Conservation (phyloP, 257 asterid species). For the Craterostigma plantagineum region DNA sequence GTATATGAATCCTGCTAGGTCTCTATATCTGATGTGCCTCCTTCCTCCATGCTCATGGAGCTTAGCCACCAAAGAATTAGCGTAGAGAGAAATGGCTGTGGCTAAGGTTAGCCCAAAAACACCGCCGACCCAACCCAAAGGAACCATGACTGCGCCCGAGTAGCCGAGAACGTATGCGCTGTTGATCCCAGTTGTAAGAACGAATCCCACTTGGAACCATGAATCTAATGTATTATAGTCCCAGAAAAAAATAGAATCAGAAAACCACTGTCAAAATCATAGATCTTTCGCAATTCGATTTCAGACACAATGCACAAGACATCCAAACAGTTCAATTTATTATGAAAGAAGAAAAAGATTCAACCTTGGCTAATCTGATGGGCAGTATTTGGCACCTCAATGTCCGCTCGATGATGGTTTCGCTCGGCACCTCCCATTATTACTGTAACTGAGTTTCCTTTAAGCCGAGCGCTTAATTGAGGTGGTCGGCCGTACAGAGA, state of each 20-base stretch:
- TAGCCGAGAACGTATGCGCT: conserved; percentile 94
- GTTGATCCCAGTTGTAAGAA: conserved; percentile 88
- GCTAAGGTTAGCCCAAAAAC: conserved; percentile 72
- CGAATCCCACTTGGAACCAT: conserved; percentile 94
- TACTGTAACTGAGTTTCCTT: no score
- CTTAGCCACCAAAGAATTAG: conserved; percentile 72
- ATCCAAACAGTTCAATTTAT: not conserved
- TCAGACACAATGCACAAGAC: not conserved
- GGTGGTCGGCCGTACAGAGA: no score
- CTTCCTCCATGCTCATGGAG: conserved; percentile 87
- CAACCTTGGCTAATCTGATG: conserved; percentile 85
- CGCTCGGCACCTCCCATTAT: no score
- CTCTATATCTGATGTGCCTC: conserved; percentile 93
- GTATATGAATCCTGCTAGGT: conserved; percentile 80
- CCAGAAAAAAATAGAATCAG: conserved; percentile 1
- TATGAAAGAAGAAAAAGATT: not conserved
- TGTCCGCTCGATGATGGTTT: conserved; percentile 18
- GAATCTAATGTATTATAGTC: conserved; percentile 54
- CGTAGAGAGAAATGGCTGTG: conserved; percentile 52
- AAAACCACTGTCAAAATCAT: not conserved
- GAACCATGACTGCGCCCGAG: conserved; percentile 87
- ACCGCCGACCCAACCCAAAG: conserved; percentile 91
- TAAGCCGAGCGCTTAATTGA: no score
- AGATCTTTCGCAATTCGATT: not conserved
- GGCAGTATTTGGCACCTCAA: conserved; percentile 68